phyloP scores from a whole-genome alignment of 2,329 filamentous ascomycete genomes.

The Ascochyta pisi region DNA sequence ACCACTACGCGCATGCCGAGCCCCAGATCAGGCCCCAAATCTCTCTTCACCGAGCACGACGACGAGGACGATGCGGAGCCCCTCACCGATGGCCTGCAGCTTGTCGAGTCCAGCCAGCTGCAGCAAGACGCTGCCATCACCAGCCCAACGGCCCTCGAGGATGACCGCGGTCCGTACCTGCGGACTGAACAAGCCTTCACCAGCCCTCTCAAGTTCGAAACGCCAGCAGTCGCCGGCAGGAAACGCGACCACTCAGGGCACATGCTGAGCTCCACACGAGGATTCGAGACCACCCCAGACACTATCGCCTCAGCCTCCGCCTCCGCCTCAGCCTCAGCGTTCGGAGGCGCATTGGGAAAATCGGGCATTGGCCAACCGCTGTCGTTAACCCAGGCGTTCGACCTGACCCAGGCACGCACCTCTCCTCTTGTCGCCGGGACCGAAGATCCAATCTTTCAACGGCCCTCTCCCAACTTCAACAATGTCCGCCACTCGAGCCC shows the following conservation, averaged over 20 bases:
- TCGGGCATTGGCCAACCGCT: conserved; percentile 38
- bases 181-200: conserved; percentile 29
- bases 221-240: conserved; percentile 51
- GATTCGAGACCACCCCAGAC: conserved; percentile 51
- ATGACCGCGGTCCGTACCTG: conserved; percentile 31
- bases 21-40: conserved; percentile 18
- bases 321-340: conserved; percentile 42
- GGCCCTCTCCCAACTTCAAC: conserved; percentile 55
- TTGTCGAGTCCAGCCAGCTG: conserved; percentile 37
- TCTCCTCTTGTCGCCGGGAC: conserved; percentile 50
- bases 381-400: conserved; percentile 56
- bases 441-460: conserved; percentile 55
- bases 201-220: conserved; percentile 50
- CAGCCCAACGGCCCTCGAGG: conserved; percentile 40
- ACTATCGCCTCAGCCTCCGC: conserved; percentile 46
- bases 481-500: conserved; percentile 48
- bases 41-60: conserved; percentile 31
- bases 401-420: conserved; percentile 54
- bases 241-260: conserved; percentile 51
- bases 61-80: conserved; percentile 23
- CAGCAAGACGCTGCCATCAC: conserved; percentile 33
- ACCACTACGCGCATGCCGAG: conserved; percentile 10
- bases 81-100: conserved; percentile 29
- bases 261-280: conserved; percentile 49
- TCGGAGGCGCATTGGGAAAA: conserved; percentile 34